Conservation (phyloP, 306 rosid genomes). For the Boehmeria nivea region DNA sequence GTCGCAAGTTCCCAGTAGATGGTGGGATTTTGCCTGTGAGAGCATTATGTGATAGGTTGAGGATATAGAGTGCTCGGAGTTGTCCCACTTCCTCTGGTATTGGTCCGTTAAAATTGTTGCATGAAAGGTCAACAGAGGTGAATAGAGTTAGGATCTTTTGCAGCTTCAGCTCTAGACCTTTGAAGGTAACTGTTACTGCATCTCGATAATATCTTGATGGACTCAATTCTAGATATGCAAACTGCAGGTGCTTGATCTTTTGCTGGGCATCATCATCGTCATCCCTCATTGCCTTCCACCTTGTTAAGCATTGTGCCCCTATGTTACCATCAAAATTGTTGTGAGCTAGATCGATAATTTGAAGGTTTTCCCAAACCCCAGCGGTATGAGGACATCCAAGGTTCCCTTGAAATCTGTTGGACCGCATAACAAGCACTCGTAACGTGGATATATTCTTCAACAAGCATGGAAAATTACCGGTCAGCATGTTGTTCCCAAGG, state of each 20-base stretch:
- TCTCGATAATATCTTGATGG: conserved; percentile 17
- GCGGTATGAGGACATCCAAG: conserved; percentile 1
- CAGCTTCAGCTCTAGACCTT: conserved; percentile 26
- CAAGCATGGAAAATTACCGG: not conserved
- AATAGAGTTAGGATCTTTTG: conserved; percentile 26
- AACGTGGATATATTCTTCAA: conserved; percentile 22
- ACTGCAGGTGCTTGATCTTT: conserved; percentile 16
- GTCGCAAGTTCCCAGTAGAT: conserved; percentile 12
- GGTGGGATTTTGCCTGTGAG: conserved; percentile 23
- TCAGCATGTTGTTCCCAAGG: conserved; percentile 28
- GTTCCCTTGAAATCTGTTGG: conserved; percentile 13
- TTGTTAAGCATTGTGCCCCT: not conserved
- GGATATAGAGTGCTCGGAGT: conserved; percentile 15
- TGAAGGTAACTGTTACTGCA: conserved; percentile 15
- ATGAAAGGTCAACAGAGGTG: conserved; percentile 28
- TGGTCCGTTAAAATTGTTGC: conserved; percentile 22
- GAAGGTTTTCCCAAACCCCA: conserved; percentile 27
- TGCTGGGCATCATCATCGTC: not conserved
- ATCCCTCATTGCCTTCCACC: conserved; percentile 22
- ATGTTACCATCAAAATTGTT: conserved; percentile 27
- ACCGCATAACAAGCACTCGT: conserved; percentile 33
- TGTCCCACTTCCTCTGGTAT: conserved; percentile 19
- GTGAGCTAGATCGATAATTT: conserved; percentile 30
- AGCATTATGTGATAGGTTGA: conserved; percentile 34
- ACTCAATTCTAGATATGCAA: not conserved